A percentile compares a stretch with the other conserved stretches of the same genome.
Evolutionary conservation across 179 eudicot genomes (phyloP).

Genomic region (Pouteria campechiana): DNA sequence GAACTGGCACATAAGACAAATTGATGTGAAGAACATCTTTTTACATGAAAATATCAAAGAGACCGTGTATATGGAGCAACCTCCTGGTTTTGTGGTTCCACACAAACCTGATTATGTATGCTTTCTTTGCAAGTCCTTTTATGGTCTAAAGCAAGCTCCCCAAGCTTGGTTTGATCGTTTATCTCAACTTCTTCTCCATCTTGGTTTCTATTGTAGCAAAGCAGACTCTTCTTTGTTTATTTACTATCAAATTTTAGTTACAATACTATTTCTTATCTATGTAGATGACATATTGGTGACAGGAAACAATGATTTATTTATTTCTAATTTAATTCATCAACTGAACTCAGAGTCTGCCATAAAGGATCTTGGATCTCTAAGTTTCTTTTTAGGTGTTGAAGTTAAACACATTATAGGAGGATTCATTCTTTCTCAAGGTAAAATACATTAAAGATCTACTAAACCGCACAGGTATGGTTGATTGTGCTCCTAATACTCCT

Average conservation of each 20-base stretch:
- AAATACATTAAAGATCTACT: not conserved
- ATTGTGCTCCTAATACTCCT: not conserved
- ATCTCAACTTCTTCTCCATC: not conserved
- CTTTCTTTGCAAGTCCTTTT: not conserved
- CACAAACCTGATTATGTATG: not conserved
- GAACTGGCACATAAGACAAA: not conserved
- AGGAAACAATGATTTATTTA: too few relatives aligned
- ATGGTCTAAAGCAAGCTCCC: not conserved
- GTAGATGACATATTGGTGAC: not conserved
- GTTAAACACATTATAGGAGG: not conserved
- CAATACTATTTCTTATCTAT: not conserved
- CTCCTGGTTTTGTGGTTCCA: not conserved
- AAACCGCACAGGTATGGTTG: not conserved
- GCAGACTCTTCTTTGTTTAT: not conserved
- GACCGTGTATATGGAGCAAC: not conserved
- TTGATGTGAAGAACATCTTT: not conserved
- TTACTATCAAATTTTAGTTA: not conserved
- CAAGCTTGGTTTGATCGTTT: not conserved
- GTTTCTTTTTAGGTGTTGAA: not conserved
- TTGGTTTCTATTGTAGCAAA: not conserved
- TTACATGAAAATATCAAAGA: not conserved
- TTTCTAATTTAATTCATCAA: not conserved
- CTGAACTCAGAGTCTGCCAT: not conserved
- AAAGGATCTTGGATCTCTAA: not conserved
- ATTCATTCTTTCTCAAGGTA: not conserved